These are phyloP conservation scores for Earliella scabrosa DNA, from an alignment of 1,284 basidiomycete genomes.

Conservation along the genomic window DNA sequence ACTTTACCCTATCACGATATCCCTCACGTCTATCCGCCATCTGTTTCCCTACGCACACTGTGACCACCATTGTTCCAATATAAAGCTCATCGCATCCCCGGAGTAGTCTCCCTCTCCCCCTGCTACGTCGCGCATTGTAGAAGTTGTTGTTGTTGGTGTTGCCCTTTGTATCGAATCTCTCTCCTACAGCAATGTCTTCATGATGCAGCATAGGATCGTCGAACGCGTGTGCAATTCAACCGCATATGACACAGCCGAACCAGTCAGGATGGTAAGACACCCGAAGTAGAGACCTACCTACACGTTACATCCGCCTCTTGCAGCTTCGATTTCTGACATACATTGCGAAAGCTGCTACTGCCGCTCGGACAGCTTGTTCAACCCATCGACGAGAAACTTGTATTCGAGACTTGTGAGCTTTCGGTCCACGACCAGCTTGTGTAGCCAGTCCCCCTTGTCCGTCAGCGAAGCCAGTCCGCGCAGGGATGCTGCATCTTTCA, in stretches of 20 bases:
- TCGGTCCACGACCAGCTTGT: neutral
- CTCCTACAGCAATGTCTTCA: neutral
- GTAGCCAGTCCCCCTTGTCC: constrained; percentile 2
- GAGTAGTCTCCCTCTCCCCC: constrained; percentile 17
- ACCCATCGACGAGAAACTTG: constrained; percentile 6
- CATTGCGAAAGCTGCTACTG: too few relatives aligned
- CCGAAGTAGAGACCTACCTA: too few relatives aligned
- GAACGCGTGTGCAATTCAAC: neutral
- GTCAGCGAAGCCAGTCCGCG: constrained; percentile 5
- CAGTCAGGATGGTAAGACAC: too few relatives aligned
- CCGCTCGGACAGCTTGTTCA: constrained; percentile 4
- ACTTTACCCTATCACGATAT: constrained; percentile 21
- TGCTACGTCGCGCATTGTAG: constrained; percentile 20
- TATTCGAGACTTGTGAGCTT: constrained; percentile 3
- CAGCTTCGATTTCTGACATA: too few relatives aligned
- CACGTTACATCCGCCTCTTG: too few relatives aligned
- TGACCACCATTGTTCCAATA: constrained; percentile 34
- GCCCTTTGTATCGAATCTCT: constrained; percentile 14
- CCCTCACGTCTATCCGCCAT: constrained; percentile 13
- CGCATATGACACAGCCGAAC: too few relatives aligned
- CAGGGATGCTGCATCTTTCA: neutral
- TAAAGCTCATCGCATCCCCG: constrained; percentile 27
- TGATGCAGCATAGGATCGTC: neutral
- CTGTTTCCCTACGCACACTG: constrained; percentile 30
- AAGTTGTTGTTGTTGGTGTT: constrained; percentile 13